These are phyloP conservation scores for Pseudogymnoascus sp. DNA, from an alignment of 2,329 filamentous ascomycete species.

Conservation along the genomic window DNA sequence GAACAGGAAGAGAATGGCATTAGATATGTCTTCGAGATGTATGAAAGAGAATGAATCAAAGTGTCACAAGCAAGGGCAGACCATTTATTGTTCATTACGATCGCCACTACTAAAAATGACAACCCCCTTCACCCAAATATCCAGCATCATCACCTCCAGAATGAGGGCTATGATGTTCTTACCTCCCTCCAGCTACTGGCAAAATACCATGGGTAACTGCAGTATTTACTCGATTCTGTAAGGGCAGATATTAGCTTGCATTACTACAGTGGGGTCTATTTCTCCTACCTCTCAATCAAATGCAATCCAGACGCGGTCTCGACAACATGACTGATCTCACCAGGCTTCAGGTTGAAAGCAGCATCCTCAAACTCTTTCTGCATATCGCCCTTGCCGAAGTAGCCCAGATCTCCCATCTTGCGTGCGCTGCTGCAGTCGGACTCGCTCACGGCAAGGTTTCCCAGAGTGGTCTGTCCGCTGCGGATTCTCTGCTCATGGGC, in stretches of 20 bases:
- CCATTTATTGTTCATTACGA: slow-evolving; percentile 1
- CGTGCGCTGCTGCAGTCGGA: slow-evolving; percentile 93
- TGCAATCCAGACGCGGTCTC: slow-evolving; percentile 92
- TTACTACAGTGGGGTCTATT: not conserved
- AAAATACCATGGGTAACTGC: not conserved
- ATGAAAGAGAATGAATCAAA: slow-evolving; percentile 42
- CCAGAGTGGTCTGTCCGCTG: slow-evolving; percentile 58
- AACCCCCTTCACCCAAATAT: not conserved
- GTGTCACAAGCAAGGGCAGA: not conserved
- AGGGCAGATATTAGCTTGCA: not conserved
- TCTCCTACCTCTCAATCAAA: slow-evolving; percentile 78
- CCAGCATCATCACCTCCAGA: not conserved
- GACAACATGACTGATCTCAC: slow-evolving; percentile 78
- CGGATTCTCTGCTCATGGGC: slow-evolving; percentile 70
- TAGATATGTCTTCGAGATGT: slow-evolving; percentile 66
- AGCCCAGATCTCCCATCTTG: slow-evolving; percentile 90
- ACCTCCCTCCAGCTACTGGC: not conserved
- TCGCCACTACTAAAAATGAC: not conserved
- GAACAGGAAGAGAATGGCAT: slow-evolving; percentile 55
- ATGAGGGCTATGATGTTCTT: not conserved
- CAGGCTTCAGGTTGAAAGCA: slow-evolving; percentile 79
- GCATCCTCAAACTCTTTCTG: slow-evolving; percentile 98
- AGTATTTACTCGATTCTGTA: slow-evolving; percentile 2
- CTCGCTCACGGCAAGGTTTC: slow-evolving; percentile 78
- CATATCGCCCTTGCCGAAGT: slow-evolving; percentile 93